phyloP scores from a whole-genome alignment of 2,329 filamentous ascomycete species.

The Chrysosporium keratinophilum region DNA sequence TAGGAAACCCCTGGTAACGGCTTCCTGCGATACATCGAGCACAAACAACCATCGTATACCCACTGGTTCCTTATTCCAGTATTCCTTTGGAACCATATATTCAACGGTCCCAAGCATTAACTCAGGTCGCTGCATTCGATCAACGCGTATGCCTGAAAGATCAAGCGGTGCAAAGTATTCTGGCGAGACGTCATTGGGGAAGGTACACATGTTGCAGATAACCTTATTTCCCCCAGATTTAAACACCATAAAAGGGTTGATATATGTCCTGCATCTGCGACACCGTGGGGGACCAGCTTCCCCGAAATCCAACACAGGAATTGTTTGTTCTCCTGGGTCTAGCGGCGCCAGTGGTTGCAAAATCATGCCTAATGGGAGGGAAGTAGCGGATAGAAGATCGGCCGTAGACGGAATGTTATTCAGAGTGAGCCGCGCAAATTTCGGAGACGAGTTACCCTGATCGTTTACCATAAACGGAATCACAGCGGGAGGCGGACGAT shows the following conservation, averaged over 20 bases:
- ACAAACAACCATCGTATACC: conserved; percentile 81
- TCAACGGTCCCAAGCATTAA: conserved; percentile 87
- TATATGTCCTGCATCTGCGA: conserved; percentile 85
- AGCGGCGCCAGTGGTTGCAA: conserved; percentile 78
- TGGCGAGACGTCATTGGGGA: conserved; percentile 83
- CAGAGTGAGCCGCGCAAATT: conserved; percentile 79
- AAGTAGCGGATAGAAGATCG: conserved; percentile 70
- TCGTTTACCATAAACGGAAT: conserved; percentile 89
- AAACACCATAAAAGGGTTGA: conserved; percentile 99
- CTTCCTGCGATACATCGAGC: conserved; percentile 86
- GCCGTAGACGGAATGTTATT: conserved; percentile 81
- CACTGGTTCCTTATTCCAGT: conserved; percentile 91
- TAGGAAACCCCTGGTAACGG: conserved; percentile 80
- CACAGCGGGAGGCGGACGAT: conserved; percentile 77
- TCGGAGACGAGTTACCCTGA: conserved; percentile 92
- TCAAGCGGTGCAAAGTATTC: conserved; percentile 93
- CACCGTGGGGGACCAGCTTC: conserved; percentile 83
- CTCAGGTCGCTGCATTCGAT: conserved; percentile 81
- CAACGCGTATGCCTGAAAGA: conserved; percentile 73
- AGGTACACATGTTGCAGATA: conserved; percentile 95
- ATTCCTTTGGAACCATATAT: conserved; percentile 94
- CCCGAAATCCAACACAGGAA: conserved; percentile 92
- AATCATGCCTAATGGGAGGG: conserved; percentile 74
- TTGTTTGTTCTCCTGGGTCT: conserved; percentile 71
- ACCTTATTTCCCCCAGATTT: conserved; percentile 88